Evolutionary conservation across 2,329 filamentous ascomycete genomes (phyloP).

Genomic region (Pseudocercospora crystallina): DNA sequence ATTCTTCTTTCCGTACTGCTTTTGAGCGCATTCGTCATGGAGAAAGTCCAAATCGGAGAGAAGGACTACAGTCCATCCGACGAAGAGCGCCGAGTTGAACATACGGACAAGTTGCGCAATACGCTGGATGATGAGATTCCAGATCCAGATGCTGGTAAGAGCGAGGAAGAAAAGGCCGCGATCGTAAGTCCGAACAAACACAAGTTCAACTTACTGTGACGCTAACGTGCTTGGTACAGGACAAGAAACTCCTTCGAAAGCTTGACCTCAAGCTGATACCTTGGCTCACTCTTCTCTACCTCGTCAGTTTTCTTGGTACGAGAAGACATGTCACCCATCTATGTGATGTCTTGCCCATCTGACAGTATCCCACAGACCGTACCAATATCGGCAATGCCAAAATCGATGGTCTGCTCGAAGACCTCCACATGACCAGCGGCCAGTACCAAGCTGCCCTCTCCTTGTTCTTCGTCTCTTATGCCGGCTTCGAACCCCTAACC

Average conservation of each 20-base stretch:
- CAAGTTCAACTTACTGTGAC: not conserved
- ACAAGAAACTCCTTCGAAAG: constrained; percentile 61
- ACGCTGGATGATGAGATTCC: not conserved
- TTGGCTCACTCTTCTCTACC: constrained; percentile 69
- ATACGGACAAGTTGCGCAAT: not conserved
- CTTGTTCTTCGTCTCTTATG: constrained; percentile 85
- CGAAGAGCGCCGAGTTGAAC: constrained; percentile 1
- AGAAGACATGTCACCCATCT: not conserved
- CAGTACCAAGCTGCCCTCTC: constrained; percentile 73
- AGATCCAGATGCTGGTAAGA: constrained; percentile 15
- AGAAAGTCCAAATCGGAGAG: not conserved
- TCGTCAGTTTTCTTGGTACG: constrained; percentile 69
- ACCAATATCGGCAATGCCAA: constrained; percentile 78
- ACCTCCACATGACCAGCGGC: constrained; percentile 60
- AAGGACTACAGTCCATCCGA: constrained; percentile 1
- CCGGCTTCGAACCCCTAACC: constrained; percentile 73
- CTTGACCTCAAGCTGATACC: constrained; percentile 63
- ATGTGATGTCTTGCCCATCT: constrained; percentile 20
- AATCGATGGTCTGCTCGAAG: constrained; percentile 54
- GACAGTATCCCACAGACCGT: constrained; percentile 37
- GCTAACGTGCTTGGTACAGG: constrained; percentile 42
- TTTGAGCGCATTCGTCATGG: not conserved
- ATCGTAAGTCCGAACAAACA: not conserved
- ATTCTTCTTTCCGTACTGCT: too few species aligned
- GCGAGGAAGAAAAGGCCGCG: constrained; percentile 10